Evolutionary conservation across 2,329 filamentous ascomycete species (phyloP).

Genomic region (Diaporthe sp.): DNA sequence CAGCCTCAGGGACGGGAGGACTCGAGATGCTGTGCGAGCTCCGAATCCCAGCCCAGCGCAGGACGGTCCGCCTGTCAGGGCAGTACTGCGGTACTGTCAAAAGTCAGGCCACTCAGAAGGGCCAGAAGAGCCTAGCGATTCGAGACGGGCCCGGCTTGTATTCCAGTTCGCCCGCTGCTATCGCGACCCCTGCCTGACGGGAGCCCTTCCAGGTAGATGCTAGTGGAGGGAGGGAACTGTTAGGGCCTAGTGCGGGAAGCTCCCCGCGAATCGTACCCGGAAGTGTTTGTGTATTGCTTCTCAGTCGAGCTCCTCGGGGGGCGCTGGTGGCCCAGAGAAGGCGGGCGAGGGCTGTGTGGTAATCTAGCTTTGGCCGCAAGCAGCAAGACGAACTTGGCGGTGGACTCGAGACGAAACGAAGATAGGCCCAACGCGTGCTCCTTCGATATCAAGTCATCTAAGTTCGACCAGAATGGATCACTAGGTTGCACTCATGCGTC

Average conservation of each 20-base stretch:
- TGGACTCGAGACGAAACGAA: conserved; percentile 31
- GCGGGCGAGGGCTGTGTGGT: conserved; percentile 27
- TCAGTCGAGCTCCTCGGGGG: conserved; percentile 7
- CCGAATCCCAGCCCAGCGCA: conserved; percentile 32
- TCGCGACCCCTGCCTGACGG: conserved; percentile 31
- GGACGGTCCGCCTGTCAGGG: conserved; percentile 25
- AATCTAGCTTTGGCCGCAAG: conserved; percentile 26
- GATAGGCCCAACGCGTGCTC: conserved; percentile 20
- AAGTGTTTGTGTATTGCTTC: conserved; percentile 18
- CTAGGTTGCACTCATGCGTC: conserved; percentile 27
- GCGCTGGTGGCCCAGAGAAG: conserved; percentile 18
- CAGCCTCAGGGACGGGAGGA: conserved; percentile 21
- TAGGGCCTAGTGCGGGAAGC: conserved; percentile 35
- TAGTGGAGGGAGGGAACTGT: conserved; percentile 34
- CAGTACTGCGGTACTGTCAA: not conserved
- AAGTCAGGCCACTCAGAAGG: conserved; percentile 32
- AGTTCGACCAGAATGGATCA: conserved; percentile 22
- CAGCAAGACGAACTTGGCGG: conserved; percentile 31
- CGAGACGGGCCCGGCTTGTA: conserved; percentile 35
- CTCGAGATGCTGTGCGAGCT: not conserved
- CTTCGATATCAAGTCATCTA: conserved; percentile 32
- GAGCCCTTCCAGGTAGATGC: conserved; percentile 30
- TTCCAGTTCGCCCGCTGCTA: conserved; percentile 40
- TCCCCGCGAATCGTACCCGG: conserved; percentile 32
- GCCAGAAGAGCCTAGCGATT: conserved; percentile 25